Percentiles rank a stretch among this genome's conserved stretches.
phyloP scores from a whole-genome alignment of 352 stramenopile species.

The Globisporangium nodosum region DNA sequence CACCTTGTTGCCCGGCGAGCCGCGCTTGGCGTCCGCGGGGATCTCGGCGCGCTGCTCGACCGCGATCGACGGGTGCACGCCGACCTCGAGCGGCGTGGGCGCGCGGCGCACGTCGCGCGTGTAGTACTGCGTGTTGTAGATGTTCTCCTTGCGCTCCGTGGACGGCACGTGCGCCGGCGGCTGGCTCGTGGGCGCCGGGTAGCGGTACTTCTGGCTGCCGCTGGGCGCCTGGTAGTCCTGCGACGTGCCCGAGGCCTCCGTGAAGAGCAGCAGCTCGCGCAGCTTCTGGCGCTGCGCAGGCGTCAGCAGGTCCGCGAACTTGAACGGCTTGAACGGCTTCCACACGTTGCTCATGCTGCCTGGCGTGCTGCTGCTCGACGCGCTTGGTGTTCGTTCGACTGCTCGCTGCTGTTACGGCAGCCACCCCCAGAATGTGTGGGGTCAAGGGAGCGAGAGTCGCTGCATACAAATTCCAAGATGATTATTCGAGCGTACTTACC shows the following conservation, averaged over 20 bases:
- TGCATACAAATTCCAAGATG: neutral
- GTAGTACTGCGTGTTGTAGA: conserved; percentile 90
- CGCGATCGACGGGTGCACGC: conserved; percentile 69
- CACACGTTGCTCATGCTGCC: conserved; percentile 42
- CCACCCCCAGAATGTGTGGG: neutral
- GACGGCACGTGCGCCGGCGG: conserved; percentile 66
- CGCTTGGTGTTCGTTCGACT: too few relatives aligned
- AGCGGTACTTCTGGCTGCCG: conserved; percentile 62
- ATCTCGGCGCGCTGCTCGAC: conserved; percentile 52
- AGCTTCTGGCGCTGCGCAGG: conserved; percentile 65
- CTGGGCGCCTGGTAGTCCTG: conserved; percentile 69
- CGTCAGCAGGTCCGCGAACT: conserved; percentile 68
- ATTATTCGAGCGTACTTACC: neutral
- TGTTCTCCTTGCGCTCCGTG: conserved; percentile 58
- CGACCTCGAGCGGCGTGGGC: conserved; percentile 50
- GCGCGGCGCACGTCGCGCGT: conserved; percentile 83
- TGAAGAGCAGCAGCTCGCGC: conserved; percentile 79
- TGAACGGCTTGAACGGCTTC: conserved; percentile 81
- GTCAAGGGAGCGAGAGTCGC: neutral
- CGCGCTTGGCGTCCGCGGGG: conserved; percentile 55
- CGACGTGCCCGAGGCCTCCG: conserved; percentile 64
- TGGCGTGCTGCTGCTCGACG: too few relatives aligned
- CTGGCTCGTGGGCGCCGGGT: conserved; percentile 72
- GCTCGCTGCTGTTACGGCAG: neutral
- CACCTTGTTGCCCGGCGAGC: conserved; percentile 79